A percentile compares a stretch with the other conserved stretches of the same genome.
These are phyloP conservation scores for Rutstroemia sp. DNA, from an alignment of 2,329 filamentous ascomycete species.

Conservation along the genomic window DNA sequence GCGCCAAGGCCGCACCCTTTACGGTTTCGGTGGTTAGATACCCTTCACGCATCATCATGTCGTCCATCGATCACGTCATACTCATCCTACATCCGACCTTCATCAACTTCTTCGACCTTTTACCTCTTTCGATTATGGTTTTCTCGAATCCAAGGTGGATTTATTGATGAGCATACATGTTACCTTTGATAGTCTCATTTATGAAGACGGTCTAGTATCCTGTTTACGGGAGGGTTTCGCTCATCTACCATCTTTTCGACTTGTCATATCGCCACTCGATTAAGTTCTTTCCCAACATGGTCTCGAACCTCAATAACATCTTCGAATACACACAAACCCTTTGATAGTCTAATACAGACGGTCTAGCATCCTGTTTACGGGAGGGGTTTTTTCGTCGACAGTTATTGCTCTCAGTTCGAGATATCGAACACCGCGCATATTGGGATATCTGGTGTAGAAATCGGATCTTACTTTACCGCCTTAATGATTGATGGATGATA, in stretches of 20 bases:
- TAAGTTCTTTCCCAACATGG: slow-evolving; percentile 17
- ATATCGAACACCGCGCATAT: not conserved
- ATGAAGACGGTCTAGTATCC: slow-evolving; percentile 29
- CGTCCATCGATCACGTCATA: slow-evolving; percentile 53
- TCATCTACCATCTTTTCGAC: slow-evolving; percentile 13
- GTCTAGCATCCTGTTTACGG: slow-evolving; percentile 33
- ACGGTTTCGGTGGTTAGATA: slow-evolving; percentile 58
- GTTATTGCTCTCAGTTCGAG: slow-evolving; percentile 7
- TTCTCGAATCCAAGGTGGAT: slow-evolving; percentile 10
- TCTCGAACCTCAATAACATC: slow-evolving; percentile 10
- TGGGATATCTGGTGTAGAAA: not conserved
- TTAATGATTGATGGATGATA: not conserved
- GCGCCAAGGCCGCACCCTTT: slow-evolving; percentile 59
- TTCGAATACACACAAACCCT: slow-evolving; percentile 22
- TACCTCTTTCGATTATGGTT: slow-evolving; percentile 17
- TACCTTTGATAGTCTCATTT: slow-evolving; percentile 31
- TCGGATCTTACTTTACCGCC: not conserved
- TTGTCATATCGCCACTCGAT: slow-evolving; percentile 14
- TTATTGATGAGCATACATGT: slow-evolving; percentile 20
- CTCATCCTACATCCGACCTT: slow-evolving; percentile 45
- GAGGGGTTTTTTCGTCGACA: slow-evolving; percentile 22
- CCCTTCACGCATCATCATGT: slow-evolving; percentile 31
- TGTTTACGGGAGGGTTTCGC: slow-evolving; percentile 32
- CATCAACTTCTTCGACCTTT: slow-evolving; percentile 46
- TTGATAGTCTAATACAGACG: slow-evolving; percentile 30